Evolutionary conservation across 75 land plant genomes (phyloP).

Genomic region (Cryptomeria japonica): DNA sequence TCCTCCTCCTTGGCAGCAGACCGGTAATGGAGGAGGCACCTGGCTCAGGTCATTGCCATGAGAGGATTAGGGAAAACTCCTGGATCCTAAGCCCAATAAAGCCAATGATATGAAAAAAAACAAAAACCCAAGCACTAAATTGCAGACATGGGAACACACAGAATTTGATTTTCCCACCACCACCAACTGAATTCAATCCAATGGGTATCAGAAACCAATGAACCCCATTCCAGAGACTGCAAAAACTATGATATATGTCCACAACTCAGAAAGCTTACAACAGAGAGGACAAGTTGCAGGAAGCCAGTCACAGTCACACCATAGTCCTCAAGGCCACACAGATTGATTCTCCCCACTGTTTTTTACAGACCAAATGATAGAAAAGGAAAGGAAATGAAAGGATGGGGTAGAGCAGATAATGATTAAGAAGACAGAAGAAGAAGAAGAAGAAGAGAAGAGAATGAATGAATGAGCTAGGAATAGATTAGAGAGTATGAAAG

Average conservation of each 20-base stretch:
- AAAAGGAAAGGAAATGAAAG: too few species aligned
- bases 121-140: background rate
- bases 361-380: too few species aligned
- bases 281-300: too few species aligned
- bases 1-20: background rate
- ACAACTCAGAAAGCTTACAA: too few species aligned
- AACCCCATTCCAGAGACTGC: too few species aligned
- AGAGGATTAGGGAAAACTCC: background rate
- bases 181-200: background rate
- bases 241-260: too few species aligned
- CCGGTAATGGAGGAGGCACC: background rate
- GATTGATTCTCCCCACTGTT: background rate
- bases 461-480: background rate
- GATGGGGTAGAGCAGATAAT: background rate
- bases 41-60: background rate
- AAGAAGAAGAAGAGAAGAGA: background rate
- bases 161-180: background rate
- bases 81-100: background rate
- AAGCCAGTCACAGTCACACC: background rate
- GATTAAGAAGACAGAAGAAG: background rate
- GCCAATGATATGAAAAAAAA: too few species aligned
- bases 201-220: background rate
- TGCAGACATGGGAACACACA: too few species aligned
- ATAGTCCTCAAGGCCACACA: background rate
- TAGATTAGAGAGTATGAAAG: constrained; percentile 7